These are phyloP conservation scores for Wickerhamomyces xylosicus DNA, from an alignment of 805 yeast species.

Conservation along the genomic window DNA sequence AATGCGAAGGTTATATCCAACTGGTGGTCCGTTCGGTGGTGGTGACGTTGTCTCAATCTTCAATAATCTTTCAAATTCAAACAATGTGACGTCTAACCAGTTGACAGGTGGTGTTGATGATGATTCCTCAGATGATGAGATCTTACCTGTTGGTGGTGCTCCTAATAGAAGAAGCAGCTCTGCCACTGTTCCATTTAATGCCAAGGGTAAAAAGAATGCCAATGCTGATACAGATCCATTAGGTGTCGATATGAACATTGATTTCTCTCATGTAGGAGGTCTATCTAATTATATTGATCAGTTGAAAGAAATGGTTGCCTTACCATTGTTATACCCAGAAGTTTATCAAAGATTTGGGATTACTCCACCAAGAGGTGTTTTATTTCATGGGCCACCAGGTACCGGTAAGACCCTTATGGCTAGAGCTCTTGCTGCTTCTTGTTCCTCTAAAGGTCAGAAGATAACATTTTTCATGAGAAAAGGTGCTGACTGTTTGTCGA, in stretches of 20 bases:
- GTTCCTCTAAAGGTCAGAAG: conserved; percentile 74
- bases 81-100: not conserved
- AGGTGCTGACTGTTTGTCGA: conserved; percentile 94
- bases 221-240: conserved; percentile 89
- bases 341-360: conserved; percentile 81
- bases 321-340: conserved; percentile 90
- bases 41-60: conserved; percentile 82
- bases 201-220: conserved; percentile 34
- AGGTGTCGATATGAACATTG: conserved; percentile 81
- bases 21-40: conserved; percentile 98
- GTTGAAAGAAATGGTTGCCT: conserved; percentile 91
- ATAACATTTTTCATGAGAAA: conserved; percentile 96
- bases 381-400: conserved; percentile 99
- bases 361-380: conserved; percentile 94
- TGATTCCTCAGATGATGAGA: conserved; percentile 57
- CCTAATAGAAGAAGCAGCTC: conserved; percentile 24
- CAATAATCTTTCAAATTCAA: conserved; percentile 27
- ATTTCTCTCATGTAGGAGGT: conserved; percentile 83
- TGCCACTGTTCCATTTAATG: conserved; percentile 15
- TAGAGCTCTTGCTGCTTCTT: conserved; percentile 90
- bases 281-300: conserved; percentile 84
- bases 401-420: conserved; percentile 99
- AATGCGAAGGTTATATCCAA: conserved; percentile 72
- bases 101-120: conserved; percentile 32
- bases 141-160: conserved; percentile 33